Percentiles rank a stretch among this genome's conserved stretches.
Conservation (phyloP, 352 stramenopile genomes). For the Peronospora farinosa region DNA sequence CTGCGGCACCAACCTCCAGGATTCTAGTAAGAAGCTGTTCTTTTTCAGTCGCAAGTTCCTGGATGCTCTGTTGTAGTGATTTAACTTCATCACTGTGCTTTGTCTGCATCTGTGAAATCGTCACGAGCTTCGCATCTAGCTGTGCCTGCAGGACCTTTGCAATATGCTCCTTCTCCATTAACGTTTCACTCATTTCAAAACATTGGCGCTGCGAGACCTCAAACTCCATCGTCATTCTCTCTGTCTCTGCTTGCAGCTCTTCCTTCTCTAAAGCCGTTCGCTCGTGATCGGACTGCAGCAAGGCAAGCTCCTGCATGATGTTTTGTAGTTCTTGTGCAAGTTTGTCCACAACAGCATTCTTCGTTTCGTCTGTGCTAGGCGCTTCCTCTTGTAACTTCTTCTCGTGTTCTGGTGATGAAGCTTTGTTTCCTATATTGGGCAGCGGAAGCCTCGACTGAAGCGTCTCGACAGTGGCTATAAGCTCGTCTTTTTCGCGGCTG, state of each 20-base stretch:
- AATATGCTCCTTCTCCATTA: constrained; percentile 35
- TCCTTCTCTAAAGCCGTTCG: constrained; percentile 32
- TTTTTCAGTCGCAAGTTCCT: constrained; percentile 25
- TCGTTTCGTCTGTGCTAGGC: constrained; percentile 4
- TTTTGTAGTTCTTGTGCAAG: constrained; percentile 29
- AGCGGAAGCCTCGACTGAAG: constrained; percentile 2
- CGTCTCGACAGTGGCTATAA: constrained; percentile 22
- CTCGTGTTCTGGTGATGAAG: background rate
- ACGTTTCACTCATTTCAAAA: constrained; percentile 32
- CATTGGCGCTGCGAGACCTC: constrained; percentile 24
- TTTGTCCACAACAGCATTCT: constrained; percentile 16
- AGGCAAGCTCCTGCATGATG: constrained; percentile 35
- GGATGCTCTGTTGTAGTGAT: constrained; percentile 29
- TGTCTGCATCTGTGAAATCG: constrained; percentile 34
- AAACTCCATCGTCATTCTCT: constrained; percentile 33
- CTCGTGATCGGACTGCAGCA: constrained; percentile 30
- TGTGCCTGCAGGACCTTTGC: constrained; percentile 40
- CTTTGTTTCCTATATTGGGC: constrained; percentile 2
- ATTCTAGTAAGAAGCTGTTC: constrained; percentile 22
- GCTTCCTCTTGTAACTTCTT: background rate
- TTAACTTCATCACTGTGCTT: constrained; percentile 27
- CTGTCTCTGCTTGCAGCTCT: constrained; percentile 25
- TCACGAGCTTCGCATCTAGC: constrained; percentile 42
- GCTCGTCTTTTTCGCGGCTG: constrained; percentile 18
- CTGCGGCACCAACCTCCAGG: constrained; percentile 19